These are phyloP conservation scores for Colletotrichum tropicicola DNA, from an alignment of 2,329 filamentous ascomycete genomes.

Conservation along the genomic window DNA sequence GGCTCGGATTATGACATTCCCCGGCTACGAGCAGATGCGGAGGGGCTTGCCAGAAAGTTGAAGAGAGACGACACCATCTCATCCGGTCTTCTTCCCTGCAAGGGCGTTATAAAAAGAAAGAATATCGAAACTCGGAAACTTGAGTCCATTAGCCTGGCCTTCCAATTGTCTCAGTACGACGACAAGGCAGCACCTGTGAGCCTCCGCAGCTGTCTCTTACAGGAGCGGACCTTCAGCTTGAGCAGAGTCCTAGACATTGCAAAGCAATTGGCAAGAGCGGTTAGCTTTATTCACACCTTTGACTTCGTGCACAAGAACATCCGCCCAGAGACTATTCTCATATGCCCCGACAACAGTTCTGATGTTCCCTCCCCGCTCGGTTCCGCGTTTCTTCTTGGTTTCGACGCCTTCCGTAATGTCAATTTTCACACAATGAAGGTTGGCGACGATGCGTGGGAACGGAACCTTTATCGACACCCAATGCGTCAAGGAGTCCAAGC, in stretches of 20 bases:
- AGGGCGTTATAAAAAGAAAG: background rate
- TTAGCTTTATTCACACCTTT: slow-evolving; percentile 43
- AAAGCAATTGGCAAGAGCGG: slow-evolving; percentile 42
- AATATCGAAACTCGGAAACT: background rate
- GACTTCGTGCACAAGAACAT: slow-evolving; percentile 58
- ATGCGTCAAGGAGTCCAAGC: slow-evolving; percentile 50
- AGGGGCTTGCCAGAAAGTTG: background rate
- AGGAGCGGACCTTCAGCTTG: background rate
- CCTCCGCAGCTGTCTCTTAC: background rate
- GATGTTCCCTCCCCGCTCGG: background rate
- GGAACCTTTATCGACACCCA: slow-evolving; percentile 62
- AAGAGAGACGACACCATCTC: background rate
- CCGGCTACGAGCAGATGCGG: background rate
- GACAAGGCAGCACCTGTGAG: background rate
- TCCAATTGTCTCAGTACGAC: background rate
- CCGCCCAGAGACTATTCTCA: slow-evolving; percentile 50
- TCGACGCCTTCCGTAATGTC: slow-evolving; percentile 49
- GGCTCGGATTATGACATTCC: background rate
- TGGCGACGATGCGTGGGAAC: slow-evolving; percentile 49
- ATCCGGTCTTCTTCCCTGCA: background rate
- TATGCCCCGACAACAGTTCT: slow-evolving; percentile 33
- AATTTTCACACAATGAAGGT: slow-evolving; percentile 38
- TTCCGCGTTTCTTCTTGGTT: slow-evolving; percentile 53
- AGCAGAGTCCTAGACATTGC: slow-evolving; percentile 36
- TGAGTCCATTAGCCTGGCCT: background rate